Evolutionary conservation across 2,329 filamentous ascomycete species (phyloP), one percentile per base, ranked within the genome.

Genomic region (Neoscytalidium dimidiatum): DNA sequence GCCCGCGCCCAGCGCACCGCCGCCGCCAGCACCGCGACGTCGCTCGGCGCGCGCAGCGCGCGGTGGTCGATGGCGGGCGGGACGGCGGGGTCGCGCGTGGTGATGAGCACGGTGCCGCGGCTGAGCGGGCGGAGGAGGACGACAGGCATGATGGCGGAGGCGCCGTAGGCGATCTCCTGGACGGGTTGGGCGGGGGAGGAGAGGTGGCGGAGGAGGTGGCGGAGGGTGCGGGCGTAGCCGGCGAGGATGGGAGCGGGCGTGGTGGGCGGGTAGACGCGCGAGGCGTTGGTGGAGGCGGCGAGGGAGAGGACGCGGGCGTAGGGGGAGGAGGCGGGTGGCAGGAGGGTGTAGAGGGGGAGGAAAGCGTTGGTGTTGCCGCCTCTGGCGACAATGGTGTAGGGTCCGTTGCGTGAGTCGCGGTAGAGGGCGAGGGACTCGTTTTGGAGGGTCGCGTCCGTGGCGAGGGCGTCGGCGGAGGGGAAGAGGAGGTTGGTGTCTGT

Each of bases 371-470:
- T 21, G 29, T 56, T 56, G 51, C 51, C 51, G 21, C 51, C 31
- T 11, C 21, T 19, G 44, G 23, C 19, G 19, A 14, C 29, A 17
- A 38, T 13, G 29, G 51, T 56, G 29, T 33, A 38, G 31, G 38
- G 19, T 3, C 56, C 41, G 31, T n/a, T 51, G 31, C 52, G 31
- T 14, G 5, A 72, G 46, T 23, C 21, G 46, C 23, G 26, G 46
- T 51, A 51, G 11, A 13, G 3, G 26, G 26, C 19, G 23, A 51
- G 46, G 23, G 23, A 4, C n/a, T 51, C 23, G 28, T 75, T 73
- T 7, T 77, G 67, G 80, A 80, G 85, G 1, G 74, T 75, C 72
- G 81, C 73, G 69, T 75, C 71, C 70, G 80, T 60, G 31, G 74
- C 71, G 35, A 73, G 63, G 26, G 67, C 65, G 66, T 78, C 77